phyloP scores from a whole-genome alignment of 495 filamentous ascomycete genomes.

The Podospora tetraspora region DNA sequence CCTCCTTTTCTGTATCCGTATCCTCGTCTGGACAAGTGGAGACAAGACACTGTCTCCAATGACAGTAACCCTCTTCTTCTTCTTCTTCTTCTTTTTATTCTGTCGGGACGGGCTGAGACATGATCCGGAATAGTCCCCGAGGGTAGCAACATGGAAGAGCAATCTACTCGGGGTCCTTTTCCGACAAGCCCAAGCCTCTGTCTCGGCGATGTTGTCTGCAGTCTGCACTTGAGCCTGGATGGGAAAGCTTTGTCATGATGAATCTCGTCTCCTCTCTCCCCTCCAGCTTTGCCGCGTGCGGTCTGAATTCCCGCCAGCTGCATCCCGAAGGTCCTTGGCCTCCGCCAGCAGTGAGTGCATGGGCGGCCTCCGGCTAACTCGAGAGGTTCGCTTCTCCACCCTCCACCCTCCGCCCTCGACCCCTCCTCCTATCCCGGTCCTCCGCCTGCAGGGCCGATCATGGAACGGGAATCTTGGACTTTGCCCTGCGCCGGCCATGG shows the following conservation, averaged over 20 bases:
- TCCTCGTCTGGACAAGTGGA: not conserved
- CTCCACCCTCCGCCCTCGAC: not conserved
- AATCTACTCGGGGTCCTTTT: not conserved
- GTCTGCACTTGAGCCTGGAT: not conserved
- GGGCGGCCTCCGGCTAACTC: slow-evolving; percentile 12
- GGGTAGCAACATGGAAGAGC: not conserved
- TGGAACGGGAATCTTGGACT: slow-evolving; percentile 1
- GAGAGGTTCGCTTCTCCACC: not conserved
- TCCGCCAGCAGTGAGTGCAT: not conserved
- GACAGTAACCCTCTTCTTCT: not conserved
- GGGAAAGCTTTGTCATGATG: not conserved
- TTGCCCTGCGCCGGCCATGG: not conserved
- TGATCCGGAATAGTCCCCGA: not conserved
- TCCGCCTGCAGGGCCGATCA: slow-evolving; percentile 9
- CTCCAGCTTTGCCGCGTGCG: not conserved
- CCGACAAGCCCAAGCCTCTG: not conserved
- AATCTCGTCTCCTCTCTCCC: not conserved
- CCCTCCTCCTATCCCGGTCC: not conserved
- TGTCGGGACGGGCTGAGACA: not conserved
- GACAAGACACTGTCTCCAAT: not conserved
- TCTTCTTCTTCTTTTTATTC: not conserved
- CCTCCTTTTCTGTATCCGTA: not conserved
- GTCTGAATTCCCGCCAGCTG: slow-evolving; percentile 8
- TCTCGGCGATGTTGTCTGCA: not conserved
- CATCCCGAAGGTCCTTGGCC: slow-evolving; percentile 9